Percentiles rank a stretch among this genome's conserved stretches.
phyloP scores from a whole-genome alignment of 2,329 filamentous ascomycete species.

The Polytolypa hystricis region DNA sequence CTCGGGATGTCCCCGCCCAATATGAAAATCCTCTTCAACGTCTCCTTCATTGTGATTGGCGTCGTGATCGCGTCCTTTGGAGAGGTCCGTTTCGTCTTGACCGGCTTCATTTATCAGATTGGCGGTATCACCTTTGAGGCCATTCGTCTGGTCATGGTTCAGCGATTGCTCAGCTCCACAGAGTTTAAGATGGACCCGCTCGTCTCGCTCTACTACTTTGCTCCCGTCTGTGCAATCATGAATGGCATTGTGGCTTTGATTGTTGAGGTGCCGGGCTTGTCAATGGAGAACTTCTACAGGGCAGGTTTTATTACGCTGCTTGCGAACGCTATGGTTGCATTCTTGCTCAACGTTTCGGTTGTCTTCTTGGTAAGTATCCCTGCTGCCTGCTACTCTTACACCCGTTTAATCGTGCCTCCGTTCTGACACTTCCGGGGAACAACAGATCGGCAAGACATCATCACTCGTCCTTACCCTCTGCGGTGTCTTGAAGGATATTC shows the following conservation, averaged over 20 bases:
- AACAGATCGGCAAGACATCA: conserved; percentile 76
- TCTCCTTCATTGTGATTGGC: conserved; percentile 87
- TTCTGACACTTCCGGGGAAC: background rate
- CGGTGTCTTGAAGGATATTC: conserved; percentile 78
- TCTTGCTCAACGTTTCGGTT: conserved; percentile 69
- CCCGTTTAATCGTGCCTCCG: background rate
- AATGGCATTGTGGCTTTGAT: conserved; percentile 61
- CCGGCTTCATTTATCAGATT: conserved; percentile 58
- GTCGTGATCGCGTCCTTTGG: conserved; percentile 90
- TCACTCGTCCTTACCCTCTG: conserved; percentile 75
- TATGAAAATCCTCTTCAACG: conserved; percentile 79
- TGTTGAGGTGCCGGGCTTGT: conserved; percentile 57
- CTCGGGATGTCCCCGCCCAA: conserved; percentile 77
- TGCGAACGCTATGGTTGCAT: conserved; percentile 66
- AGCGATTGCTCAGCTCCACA: conserved; percentile 64
- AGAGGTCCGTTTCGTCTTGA: conserved; percentile 74
- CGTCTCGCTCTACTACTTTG: conserved; percentile 82
- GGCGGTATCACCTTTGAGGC: conserved; percentile 73
- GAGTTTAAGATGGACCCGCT: conserved; percentile 84
- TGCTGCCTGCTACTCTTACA: background rate
- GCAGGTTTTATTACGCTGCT: conserved; percentile 57
- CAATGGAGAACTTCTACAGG: conserved; percentile 53
- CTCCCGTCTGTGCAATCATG: conserved; percentile 71
- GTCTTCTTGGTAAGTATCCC: conserved; percentile 62
- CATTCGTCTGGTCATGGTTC: conserved; percentile 72